Base-by-base conservation (phyloP, 2,329 filamentous ascomycete species). In the Decorospora gaudefroyi region DNA sequence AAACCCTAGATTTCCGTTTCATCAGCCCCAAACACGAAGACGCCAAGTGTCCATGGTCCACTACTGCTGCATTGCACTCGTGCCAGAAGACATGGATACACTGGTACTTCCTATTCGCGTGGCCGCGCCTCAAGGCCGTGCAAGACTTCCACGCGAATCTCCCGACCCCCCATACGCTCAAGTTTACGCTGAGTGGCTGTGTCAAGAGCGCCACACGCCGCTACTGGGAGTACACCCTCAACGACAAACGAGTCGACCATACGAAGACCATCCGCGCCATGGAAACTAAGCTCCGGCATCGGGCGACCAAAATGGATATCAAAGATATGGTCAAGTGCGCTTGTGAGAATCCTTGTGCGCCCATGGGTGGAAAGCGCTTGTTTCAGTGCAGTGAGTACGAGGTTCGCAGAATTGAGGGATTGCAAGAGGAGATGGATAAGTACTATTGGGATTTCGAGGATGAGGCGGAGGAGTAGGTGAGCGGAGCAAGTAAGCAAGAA, bases 71-170 rank as follows among this genome's bases (percentile, higher is more conserved):
- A n/a, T n/a, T 8, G 15, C 53, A 57, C 22, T 50, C 55, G 0
- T 57, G 55, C 35, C 55, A 53, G 22, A 55, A 53, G 36, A 29
- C 26, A 6, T 59, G 51, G 55, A 53, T 57, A 11, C 37, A 51
- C 12, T 38, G 40, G 12, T 55, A 55, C 30, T 40, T 57, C 17
- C 29, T 40, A 1, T 17, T 51, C 11, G 53, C 43, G 1, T 45
- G 39, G 22, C 13, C 13, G 9, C 15, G 1, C 25, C 57, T 0
- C 21, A 19, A 0, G 2, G n/a, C n/a, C 8, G 6, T 34, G 51
- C 8, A 6, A 23, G 4, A 11, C 11, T 9, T 5, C 8, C 2
- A 42, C 18, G 6, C n/a, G 22, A 8, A 21, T 39, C n/a, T n/a
- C n/a, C n/a, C n/a, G n/a, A n/a, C n/a, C n/a, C n/a, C n/a, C n/a